Evolutionary conservation across 2,329 filamentous ascomycete genomes (phyloP).

Genomic region (Diaporthe vexans): DNA sequence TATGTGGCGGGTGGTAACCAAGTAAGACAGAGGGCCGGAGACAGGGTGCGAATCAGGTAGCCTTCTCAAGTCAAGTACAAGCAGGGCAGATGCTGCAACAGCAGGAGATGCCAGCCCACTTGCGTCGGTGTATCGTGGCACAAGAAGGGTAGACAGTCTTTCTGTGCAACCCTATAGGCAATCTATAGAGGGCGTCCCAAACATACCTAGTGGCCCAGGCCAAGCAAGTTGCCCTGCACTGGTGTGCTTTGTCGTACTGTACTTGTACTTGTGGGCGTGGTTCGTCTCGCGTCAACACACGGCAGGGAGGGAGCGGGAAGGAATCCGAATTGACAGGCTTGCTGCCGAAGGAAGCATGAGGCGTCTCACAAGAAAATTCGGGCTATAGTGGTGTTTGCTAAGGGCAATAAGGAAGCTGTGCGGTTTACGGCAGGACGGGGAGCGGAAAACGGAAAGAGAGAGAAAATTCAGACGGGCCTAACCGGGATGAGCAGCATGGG

Average conservation of each 20-base stretch:
- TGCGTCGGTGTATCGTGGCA: conserved; percentile 18
- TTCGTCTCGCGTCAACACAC: not conserved
- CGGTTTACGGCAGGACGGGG: not conserved
- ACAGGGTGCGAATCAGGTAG: conserved; percentile 25
- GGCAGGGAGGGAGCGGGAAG: not conserved
- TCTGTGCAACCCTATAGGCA: not conserved
- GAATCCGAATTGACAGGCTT: not conserved
- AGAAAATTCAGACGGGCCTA: conserved; percentile 35
- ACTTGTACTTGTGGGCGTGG: too few species aligned
- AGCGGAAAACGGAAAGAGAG: not conserved
- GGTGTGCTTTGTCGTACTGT: too few species aligned
- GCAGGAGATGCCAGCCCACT: not conserved
- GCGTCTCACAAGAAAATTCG: not conserved
- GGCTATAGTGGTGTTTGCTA: conserved; percentile 16
- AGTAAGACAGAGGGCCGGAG: conserved; percentile 10
- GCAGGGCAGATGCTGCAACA: not conserved
- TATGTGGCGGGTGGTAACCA: conserved; percentile 14
- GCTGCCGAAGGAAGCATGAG: conserved; percentile 10
- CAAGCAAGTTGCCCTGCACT: not conserved
- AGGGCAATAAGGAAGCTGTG: conserved; percentile 24
- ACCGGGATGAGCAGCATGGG: conserved; percentile 38
- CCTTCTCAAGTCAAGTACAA: not conserved
- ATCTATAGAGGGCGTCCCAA: conserved; percentile 4
- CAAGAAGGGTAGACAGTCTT: conserved; percentile 8
- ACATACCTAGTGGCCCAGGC: conserved; percentile 19